Conservation (phyloP, 192 early-diverging fungal species). For the Paraglomus brasilianum region DNA sequence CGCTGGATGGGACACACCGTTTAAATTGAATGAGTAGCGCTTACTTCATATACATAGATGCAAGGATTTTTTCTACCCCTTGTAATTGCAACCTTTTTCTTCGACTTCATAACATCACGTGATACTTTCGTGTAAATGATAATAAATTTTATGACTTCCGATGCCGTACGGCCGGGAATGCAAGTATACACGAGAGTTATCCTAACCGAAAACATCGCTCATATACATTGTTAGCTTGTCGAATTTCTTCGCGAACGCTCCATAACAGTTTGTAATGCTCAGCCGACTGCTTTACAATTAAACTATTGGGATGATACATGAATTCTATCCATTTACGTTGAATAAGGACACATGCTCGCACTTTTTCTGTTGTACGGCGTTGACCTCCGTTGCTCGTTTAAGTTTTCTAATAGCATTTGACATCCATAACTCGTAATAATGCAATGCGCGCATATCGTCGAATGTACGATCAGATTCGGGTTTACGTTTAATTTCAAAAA, state of each 20-base stretch:
- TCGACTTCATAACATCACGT: no score
- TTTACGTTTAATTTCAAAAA: conserved; percentile 17
- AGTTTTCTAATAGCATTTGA: conserved; percentile 9
- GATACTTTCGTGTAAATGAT: no score
- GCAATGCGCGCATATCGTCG: conserved; percentile 19
- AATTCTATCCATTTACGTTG: conserved; percentile 9
- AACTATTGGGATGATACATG: not conserved
- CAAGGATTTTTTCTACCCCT: no score
- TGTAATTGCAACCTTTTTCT: no score
- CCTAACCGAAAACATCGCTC: no score
- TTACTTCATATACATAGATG: no score
- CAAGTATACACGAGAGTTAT: no score
- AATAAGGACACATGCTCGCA: conserved; percentile 1
- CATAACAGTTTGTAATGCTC: conserved; percentile 17
- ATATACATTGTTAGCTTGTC: not conserved
- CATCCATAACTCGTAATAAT: not conserved
- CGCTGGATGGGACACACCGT: no score
- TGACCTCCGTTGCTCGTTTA: not conserved
- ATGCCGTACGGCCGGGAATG: no score
- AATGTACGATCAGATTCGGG: conserved; percentile 2
- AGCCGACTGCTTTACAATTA: not conserved
- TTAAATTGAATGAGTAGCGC: no score
- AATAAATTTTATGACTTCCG: no score
- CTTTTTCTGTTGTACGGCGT: not conserved
- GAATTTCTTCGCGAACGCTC: not conserved